Evolutionary conservation across 805 yeast species (phyloP).

Genomic region (Torulaspora delbrueckii): DNA sequence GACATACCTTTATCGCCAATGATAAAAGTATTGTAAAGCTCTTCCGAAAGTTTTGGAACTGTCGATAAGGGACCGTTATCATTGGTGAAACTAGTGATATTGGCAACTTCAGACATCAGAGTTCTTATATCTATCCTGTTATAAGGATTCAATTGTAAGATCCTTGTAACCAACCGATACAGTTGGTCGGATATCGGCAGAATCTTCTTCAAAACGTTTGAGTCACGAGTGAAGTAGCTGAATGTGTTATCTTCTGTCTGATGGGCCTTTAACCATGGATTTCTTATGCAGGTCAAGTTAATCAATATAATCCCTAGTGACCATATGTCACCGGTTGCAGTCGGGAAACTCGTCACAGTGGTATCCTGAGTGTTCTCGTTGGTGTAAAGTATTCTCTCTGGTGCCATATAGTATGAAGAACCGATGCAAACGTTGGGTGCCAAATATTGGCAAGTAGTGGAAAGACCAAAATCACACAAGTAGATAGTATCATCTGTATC

Average conservation of each 20-base stretch:
- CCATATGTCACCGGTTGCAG: constrained; percentile 82
- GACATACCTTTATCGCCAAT: constrained; percentile 18
- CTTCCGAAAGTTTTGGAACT: constrained; percentile 20
- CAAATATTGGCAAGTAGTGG: constrained; percentile 54
- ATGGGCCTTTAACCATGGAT: constrained; percentile 86
- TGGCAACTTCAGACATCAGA: constrained; percentile 23
- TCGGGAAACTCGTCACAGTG: constrained; percentile 42
- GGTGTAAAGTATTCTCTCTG: constrained; percentile 53
- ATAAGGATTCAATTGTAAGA: constrained; percentile 34
- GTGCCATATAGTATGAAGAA: constrained; percentile 88
- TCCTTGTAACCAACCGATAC: constrained; percentile 43
- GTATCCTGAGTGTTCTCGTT: constrained; percentile 23
- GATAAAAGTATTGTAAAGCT: constrained; percentile 18
- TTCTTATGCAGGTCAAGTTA: constrained; percentile 75
- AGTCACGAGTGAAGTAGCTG: constrained; percentile 53
- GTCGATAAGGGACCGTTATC: constrained; percentile 27
- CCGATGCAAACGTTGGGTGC: constrained; percentile 78
- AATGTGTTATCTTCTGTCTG: constrained; percentile 57
- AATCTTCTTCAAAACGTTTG: constrained; percentile 54
- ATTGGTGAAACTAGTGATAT: constrained; percentile 25
- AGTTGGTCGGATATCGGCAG: constrained; percentile 68
- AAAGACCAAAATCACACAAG: constrained; percentile 86
- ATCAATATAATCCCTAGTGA: constrained; percentile 76
- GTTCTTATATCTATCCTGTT: constrained; percentile 28
- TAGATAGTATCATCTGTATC: constrained; percentile 50